Base-by-base conservation (phyloP, 805 yeast genomes). In the Monosporozyma solicola region DNA sequence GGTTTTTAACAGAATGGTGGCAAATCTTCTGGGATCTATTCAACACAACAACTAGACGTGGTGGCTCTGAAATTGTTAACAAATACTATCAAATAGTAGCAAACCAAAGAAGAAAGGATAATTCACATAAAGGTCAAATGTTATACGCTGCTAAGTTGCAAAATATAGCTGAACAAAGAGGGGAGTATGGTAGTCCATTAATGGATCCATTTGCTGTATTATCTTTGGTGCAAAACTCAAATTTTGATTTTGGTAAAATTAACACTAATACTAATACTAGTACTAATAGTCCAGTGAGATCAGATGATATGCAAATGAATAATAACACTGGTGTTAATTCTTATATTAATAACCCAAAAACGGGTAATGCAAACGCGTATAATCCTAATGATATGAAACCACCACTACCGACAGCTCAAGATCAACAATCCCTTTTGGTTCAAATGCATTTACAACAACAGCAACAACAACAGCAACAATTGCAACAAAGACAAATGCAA, bases 1-100 rank as follows among this genome's bases (percentile, higher is more conserved):
- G 96, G 8, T 90, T 88, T 62, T 71, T 90, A 33, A 83, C 80
- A 61, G 97, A 90, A 66, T 90, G 97, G 97, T 90, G 97, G 97
- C 89, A 83, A 73, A 82, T 91, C 16, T 91, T 90, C 65, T 90
- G 97, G 96, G 97, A 90, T 66, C 83, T 88, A 32, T 87, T 85
- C 68, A 86, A 86, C 62, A 95, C 95, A 2, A 77, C 88, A 58
- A 82, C 86, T 41, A 81, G 79, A 55, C 73, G 83, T 53, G 83
- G 82, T 20, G 80, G 83, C 9, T 78, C 85, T 6, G 72, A 75
- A 2, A 71, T 79, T 54, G 91, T 92, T 3, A 77, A 79, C 47
- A 87, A 85, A 64, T 87, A 86, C 68, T 81, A 80, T 61, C 87
- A 84, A 57, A 74, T 80, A 57, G 82, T 83, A 56, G 62, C 75